phyloP scores from a whole-genome alignment of 2,329 filamentous ascomycete genomes.

The Calcarisporium arbuscula region DNA sequence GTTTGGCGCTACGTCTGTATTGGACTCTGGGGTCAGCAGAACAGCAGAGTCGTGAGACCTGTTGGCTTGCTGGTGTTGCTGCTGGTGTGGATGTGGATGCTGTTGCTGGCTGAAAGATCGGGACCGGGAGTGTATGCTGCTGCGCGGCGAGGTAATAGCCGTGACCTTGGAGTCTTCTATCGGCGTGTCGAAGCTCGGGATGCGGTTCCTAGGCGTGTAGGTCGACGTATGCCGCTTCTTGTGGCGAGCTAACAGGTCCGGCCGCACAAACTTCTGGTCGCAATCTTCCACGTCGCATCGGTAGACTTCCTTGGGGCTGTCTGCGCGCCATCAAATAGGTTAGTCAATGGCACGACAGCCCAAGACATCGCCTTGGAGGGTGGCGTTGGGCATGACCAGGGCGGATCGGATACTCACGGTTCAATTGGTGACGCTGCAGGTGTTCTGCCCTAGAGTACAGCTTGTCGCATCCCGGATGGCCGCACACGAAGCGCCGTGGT shows the following conservation, averaged over 20 bases:
- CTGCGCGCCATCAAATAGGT: constrained; percentile 38
- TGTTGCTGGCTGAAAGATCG: constrained; percentile 5
- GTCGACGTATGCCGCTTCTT: constrained; percentile 57
- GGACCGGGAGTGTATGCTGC: too few species aligned
- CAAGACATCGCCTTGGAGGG: too few species aligned
- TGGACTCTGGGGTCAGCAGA: constrained; percentile 36
- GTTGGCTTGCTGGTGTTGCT: constrained; percentile 18
- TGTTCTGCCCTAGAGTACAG: constrained; percentile 76
- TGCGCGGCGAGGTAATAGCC: too few species aligned
- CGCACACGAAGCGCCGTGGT: constrained; percentile 52
- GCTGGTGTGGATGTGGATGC: too few species aligned
- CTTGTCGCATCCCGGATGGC: constrained; percentile 68
- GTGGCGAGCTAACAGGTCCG: constrained; percentile 67
- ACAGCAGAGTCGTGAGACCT: constrained; percentile 41
- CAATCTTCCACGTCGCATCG: constrained; percentile 70
- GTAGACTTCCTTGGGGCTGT: constrained; percentile 75
- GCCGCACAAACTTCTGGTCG: constrained; percentile 69
- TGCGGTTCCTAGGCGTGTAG: constrained; percentile 43
- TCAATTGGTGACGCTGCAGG: constrained; percentile 74
- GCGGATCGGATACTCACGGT: constrained; percentile 51
- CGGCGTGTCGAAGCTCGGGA: constrained; percentile 40
- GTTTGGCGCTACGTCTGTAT: constrained; percentile 19
- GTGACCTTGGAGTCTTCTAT: too few species aligned
- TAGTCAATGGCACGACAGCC: too few species aligned
- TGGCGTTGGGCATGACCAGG: too few species aligned